Evolutionary conservation across 306 rosid species (phyloP).

Genomic region (Potentilla sterilis): DNA sequence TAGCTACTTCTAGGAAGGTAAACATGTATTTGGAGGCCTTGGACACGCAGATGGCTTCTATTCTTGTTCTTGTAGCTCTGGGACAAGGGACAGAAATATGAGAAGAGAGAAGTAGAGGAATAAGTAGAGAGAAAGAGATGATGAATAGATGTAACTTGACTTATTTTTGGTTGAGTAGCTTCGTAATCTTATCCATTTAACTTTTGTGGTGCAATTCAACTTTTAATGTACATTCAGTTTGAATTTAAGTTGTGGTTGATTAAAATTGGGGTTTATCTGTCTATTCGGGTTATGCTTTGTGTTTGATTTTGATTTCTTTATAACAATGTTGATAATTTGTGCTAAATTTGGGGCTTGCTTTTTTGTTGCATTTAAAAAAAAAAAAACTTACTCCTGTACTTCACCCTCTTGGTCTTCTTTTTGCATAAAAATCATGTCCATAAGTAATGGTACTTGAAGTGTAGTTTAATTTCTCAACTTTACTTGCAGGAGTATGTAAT

Average conservation of each 20-base stretch:
- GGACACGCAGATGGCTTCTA: neutral
- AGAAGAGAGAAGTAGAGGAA: neutral
- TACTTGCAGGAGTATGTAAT: conserved; percentile 82
- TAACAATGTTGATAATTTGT: too few species aligned
- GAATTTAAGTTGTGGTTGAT: neutral
- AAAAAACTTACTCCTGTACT: neutral
- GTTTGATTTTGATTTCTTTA: neutral
- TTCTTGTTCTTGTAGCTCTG: too few species aligned
- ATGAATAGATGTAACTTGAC: neutral
- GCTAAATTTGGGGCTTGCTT: neutral
- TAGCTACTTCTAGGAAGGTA: too few species aligned
- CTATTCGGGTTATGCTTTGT: neutral
- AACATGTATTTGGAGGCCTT: too few species aligned
- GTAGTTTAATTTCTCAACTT: conserved; percentile 23
- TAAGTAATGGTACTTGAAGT: neutral
- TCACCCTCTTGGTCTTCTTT: neutral
- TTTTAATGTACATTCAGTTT: neutral
- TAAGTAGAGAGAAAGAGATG: neutral
- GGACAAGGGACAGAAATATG: neutral
- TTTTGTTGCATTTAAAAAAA: neutral
- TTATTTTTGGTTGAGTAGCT: neutral
- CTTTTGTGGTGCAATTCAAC: neutral
- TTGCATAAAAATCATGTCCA: neutral
- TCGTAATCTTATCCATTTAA: neutral
- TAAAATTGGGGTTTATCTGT: neutral